phyloP scores from a whole-genome alignment of 805 yeast species.

The Saturnispora besseyi region DNA sequence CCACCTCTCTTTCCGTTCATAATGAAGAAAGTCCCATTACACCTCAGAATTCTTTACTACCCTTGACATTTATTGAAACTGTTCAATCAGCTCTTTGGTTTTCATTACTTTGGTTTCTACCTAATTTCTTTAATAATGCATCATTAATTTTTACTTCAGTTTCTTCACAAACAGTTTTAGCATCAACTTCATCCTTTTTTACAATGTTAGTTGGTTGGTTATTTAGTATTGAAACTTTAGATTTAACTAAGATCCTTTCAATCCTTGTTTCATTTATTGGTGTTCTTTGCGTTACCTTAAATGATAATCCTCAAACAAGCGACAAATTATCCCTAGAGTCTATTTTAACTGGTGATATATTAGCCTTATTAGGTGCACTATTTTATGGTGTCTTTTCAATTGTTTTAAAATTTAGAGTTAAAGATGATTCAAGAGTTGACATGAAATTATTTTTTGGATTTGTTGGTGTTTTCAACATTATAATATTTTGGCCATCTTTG shows the following conservation, averaged over 20 bases:
- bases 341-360: slow-evolving; percentile 56
- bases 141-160: slow-evolving; percentile 84
- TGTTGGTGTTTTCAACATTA: slow-evolving; percentile 76
- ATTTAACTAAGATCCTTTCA: slow-evolving; percentile 56
- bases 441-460: slow-evolving; percentile 89
- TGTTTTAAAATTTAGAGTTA: slow-evolving; percentile 61
- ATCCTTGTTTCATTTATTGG: slow-evolving; percentile 68
- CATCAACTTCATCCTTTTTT: slow-evolving; percentile 90
- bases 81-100: slow-evolving; percentile 69
- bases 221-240: slow-evolving; percentile 62
- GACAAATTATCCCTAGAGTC: slow-evolving; percentile 9
- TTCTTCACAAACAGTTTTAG: slow-evolving; percentile 86
- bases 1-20: background rate
- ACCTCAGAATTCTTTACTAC: slow-evolving; percentile 5
- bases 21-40: background rate
- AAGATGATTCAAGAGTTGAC: slow-evolving; percentile 66
- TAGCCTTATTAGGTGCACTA: slow-evolving; percentile 81
- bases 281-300: slow-evolving; percentile 65
- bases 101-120: slow-evolving; percentile 80
- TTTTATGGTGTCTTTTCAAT: slow-evolving; percentile 89
- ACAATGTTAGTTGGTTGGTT: slow-evolving; percentile 75
- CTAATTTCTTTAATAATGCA: slow-evolving; percentile 84
- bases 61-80: slow-evolving; percentile 50
- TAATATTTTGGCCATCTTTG: slow-evolving; percentile 77
- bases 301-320: slow-evolving; percentile 41